Evolutionary conservation across 176 grass and related monocot genomes (phyloP).

Genomic region (Eleusine coracana): DNA sequence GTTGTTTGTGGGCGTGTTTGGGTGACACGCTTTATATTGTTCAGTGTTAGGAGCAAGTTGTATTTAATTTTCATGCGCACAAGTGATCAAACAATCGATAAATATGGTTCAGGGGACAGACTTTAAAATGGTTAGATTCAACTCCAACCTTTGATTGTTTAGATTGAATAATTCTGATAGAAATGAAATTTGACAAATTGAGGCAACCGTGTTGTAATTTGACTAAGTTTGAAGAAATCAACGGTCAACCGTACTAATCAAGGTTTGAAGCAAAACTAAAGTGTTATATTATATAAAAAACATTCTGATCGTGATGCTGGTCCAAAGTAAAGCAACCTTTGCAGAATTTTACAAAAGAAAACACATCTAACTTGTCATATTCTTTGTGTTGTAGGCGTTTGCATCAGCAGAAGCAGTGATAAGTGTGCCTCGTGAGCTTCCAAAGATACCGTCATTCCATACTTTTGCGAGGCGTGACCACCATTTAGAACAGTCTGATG

Average conservation of each 20-base stretch:
- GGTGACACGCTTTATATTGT: background rate
- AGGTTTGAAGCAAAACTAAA: slow-evolving; percentile 21
- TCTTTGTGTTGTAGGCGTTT: slow-evolving; percentile 64
- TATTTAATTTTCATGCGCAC: background rate
- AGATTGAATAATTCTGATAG: slow-evolving; percentile 1
- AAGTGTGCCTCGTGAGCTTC: slow-evolving; percentile 70
- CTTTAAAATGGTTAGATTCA: background rate
- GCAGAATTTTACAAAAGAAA: slow-evolving; percentile 28
- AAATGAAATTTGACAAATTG: slow-evolving; percentile 22
- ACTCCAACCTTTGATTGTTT: slow-evolving; percentile 9
- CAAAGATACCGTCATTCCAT: slow-evolving; percentile 96
- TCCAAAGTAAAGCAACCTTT: background rate
- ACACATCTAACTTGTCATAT: background rate
- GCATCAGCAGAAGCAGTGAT: slow-evolving; percentile 87
- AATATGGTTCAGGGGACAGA: background rate
- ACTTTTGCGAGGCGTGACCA: slow-evolving; percentile 81
- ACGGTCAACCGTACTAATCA: background rate
- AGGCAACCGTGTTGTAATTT: background rate
- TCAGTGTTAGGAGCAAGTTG: slow-evolving; percentile 11
- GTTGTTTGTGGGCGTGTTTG: background rate
- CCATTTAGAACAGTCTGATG: slow-evolving; percentile 75
- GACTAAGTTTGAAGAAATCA: background rate
- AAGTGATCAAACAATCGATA: background rate
- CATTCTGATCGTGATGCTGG: slow-evolving; percentile 4
- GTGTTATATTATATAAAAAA: background rate